Evolutionary conservation across 352 stramenopile species (phyloP).

Genomic region (Phytophthora fragariae): DNA sequence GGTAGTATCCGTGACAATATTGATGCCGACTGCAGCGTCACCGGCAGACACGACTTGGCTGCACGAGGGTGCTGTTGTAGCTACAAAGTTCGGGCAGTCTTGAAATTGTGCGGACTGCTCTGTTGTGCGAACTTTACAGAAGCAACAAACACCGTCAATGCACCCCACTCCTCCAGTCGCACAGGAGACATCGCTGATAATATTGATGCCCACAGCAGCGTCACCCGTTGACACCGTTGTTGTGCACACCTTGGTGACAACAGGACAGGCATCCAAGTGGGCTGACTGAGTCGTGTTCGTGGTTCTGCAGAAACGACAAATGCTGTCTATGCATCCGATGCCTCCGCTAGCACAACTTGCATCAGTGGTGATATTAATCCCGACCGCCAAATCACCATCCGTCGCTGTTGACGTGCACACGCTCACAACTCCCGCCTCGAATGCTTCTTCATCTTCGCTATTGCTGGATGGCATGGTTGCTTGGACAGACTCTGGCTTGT

Average conservation of each 20-base stretch:
- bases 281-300: slow-evolving; percentile 20
- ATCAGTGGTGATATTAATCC: slow-evolving; percentile 39
- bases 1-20: slow-evolving; percentile 37
- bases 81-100: slow-evolving; percentile 7
- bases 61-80: background rate
- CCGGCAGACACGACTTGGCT: slow-evolving; percentile 16
- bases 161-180: slow-evolving; percentile 45
- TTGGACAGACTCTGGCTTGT: background rate
- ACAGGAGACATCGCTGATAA: slow-evolving; percentile 40
- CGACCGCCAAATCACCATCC: slow-evolving; percentile 38
- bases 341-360: slow-evolving; percentile 32
- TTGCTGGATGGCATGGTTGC: background rate
- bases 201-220: slow-evolving; percentile 36
- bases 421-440: background rate
- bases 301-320: slow-evolving; percentile 47
- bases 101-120: slow-evolving; percentile 26
- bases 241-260: slow-evolving; percentile 13
- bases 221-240: slow-evolving; percentile 32
- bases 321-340: slow-evolving; percentile 37
- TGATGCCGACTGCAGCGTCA: slow-evolving; percentile 38
- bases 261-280: slow-evolving; percentile 20
- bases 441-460: background rate
- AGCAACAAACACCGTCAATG: slow-evolving; percentile 43
- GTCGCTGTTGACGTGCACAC: slow-evolving; percentile 32
- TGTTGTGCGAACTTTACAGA: slow-evolving; percentile 36